These are phyloP conservation scores for Metschnikowia cerradonensis DNA, from an alignment of 805 yeast genomes.

Conservation along the genomic window DNA sequence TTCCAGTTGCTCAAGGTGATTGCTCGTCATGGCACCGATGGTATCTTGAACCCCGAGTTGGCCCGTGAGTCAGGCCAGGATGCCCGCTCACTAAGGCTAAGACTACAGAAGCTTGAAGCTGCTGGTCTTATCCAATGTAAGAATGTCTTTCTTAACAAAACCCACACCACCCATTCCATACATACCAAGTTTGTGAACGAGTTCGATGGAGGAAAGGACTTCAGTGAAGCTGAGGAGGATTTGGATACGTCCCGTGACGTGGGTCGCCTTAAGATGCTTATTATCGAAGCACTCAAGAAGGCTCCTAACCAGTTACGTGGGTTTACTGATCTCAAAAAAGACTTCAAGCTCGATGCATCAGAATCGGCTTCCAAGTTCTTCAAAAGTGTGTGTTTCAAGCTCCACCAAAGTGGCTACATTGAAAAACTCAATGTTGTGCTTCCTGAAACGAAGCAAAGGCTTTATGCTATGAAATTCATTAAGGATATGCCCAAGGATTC, in stretches of 20 bases:
- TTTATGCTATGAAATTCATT: constrained; percentile 38
- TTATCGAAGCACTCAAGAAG: constrained; percentile 48
- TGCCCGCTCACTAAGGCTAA: constrained; percentile 61
- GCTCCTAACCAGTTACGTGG: constrained; percentile 63
- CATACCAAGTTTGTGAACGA: constrained; percentile 44
- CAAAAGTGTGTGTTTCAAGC: constrained; percentile 43
- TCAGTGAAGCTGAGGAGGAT: constrained; percentile 16
- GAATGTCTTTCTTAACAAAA: constrained; percentile 36
- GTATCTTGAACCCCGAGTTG: constrained; percentile 58
- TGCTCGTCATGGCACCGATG: constrained; percentile 51
- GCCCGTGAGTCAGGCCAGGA: constrained; percentile 62
- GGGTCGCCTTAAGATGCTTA: constrained; percentile 27
- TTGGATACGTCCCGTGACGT: constrained; percentile 28
- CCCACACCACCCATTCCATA: constrained; percentile 51
- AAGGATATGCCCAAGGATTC: constrained; percentile 47
- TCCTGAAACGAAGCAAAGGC: constrained; percentile 22
- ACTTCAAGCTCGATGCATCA: constrained; percentile 47
- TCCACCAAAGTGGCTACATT: constrained; percentile 43
- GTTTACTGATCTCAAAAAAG: constrained; percentile 56
- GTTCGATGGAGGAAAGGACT: constrained; percentile 11
- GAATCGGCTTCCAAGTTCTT: constrained; percentile 42
- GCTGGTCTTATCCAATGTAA: constrained; percentile 45
- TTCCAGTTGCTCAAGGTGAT: constrained; percentile 58
- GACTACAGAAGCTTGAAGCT: constrained; percentile 53
- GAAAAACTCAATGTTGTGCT: constrained; percentile 48